A percentile compares a stretch with the other conserved stretches of the same genome.
Evolutionary conservation across 1,284 basidiomycete species (phyloP).

Genomic region (Sporisorium exsertum): DNA sequence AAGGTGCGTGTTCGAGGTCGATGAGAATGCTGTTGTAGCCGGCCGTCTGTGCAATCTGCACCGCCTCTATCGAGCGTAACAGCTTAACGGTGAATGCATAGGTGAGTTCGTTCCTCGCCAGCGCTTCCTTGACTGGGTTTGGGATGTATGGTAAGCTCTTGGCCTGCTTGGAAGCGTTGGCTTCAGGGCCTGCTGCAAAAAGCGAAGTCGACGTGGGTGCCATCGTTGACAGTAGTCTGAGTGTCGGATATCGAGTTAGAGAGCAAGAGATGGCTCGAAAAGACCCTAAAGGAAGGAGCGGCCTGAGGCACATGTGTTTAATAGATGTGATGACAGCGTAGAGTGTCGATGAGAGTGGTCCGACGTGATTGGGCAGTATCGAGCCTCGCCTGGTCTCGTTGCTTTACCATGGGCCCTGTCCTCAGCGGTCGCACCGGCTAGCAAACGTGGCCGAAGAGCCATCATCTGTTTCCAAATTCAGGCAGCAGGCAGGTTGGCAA

Average conservation of each 20-base stretch:
- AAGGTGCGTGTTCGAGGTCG: conserved; percentile 6
- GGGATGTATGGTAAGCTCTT: neutral
- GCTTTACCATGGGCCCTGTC: too few relatives aligned
- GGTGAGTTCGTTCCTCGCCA: conserved; percentile 7
- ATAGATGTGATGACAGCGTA: too few relatives aligned
- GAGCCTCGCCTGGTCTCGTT: too few relatives aligned
- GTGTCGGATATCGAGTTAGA: neutral
- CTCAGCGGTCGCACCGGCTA: too few relatives aligned
- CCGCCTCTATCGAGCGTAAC: conserved; percentile 4
- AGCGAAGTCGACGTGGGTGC: neutral
- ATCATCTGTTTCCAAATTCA: too few relatives aligned
- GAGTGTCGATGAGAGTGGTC: too few relatives aligned
- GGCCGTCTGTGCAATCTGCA: conserved; percentile 3
- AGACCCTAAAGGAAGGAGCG: neutral
- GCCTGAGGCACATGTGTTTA: neutral
- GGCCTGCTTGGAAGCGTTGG: neutral
- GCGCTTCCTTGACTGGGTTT: conserved; percentile 9
- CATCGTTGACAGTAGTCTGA: neutral
- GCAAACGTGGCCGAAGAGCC: too few relatives aligned
- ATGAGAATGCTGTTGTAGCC: conserved; percentile 8
- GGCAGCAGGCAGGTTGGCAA: too few relatives aligned
- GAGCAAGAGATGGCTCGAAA: neutral
- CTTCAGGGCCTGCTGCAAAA: neutral
- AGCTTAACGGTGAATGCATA: conserved; percentile 8
- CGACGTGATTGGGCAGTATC: too few relatives aligned